Evolutionary conservation across 306 rosid species (phyloP), one percentile per base, ranked within the genome.

Genomic region (Dalbergia cochinchinensis): DNA sequence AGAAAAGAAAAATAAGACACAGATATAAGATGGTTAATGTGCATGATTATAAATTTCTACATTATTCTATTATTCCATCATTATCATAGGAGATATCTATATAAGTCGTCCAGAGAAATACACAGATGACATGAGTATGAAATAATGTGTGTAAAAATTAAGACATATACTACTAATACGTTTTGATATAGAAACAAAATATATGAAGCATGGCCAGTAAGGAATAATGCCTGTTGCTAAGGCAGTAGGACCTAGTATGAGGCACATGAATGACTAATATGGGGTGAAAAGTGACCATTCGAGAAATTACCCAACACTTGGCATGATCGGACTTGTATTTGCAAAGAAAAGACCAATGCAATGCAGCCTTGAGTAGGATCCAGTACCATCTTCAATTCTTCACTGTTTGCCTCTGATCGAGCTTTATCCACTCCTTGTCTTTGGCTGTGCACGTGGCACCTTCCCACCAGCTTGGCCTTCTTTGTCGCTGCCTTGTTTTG

Each of bases 231-330:
- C 3, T 15, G 7, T 22, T 44, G 18, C 0, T 5, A 13, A 4
- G 14, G 74, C 31, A 4, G 1, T 35, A 4, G 48, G 51, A 59
- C 31, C 31, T 1, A 26, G 5, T 58, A 37, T 33, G 65, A 42
- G 65, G 53, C 53, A 13, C 12, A 13, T 13, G 12, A 0, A 26
- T 47, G 53, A 47, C 14, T 4, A 47, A 14, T 13, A 9, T 78
- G 73, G 39, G 83, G 80, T 78, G 63, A 0, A 79, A 47, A 13
- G 55, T 81, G 85, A 85, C 88, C 1, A 31, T 5, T 72, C 85
- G 8, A 42, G 51, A 62, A 44, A 55, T 33, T 53, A 78, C 61
- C 76, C 22, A 50, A 66, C 80, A 85, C 80, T 76, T 80, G 84
- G 63, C 76, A 14, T 2, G 2, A 8, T 5, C 74, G 13, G 5